Evolutionary conservation across 108 stramenopile genomes (phyloP).

Genomic region (Nitzschia inconspicua): DNA sequence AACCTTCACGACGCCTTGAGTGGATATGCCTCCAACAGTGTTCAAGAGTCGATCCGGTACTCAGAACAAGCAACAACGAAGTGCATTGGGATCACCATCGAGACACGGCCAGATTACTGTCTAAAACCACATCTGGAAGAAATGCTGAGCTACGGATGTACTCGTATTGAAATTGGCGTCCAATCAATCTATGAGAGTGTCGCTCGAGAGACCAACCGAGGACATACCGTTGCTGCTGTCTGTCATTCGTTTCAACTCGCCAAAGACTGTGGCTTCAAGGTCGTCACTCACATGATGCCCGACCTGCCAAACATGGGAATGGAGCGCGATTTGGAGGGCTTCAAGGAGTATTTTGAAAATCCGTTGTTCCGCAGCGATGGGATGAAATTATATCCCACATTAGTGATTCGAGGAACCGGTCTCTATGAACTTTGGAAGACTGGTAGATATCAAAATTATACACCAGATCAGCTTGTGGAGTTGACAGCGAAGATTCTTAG

Average conservation of each 20-base stretch:
- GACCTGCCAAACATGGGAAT: slow-evolving; percentile 93
- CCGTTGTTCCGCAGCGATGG: slow-evolving; percentile 91
- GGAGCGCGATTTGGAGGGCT: slow-evolving; percentile 89
- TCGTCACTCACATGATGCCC: slow-evolving; percentile 98
- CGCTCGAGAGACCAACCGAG: slow-evolving; percentile 93
- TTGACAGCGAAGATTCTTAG: slow-evolving; percentile 85
- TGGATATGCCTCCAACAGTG: slow-evolving; percentile 77
- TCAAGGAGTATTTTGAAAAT: slow-evolving; percentile 92
- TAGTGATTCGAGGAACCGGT: slow-evolving; percentile 96
- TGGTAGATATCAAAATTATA: slow-evolving; percentile 91
- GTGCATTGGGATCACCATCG: slow-evolving; percentile 96
- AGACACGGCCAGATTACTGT: slow-evolving; percentile 97
- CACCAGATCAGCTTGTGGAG: slow-evolving; percentile 93
- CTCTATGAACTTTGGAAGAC: slow-evolving; percentile 96
- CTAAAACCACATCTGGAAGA: slow-evolving; percentile 90
- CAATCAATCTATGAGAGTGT: slow-evolving; percentile 93
- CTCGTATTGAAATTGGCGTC: slow-evolving; percentile 97
- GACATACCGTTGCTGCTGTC: slow-evolving; percentile 91
- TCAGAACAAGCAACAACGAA: slow-evolving; percentile 86
- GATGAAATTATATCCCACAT: slow-evolving; percentile 93
- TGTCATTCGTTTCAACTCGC: slow-evolving; percentile 91
- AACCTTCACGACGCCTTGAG: slow-evolving; percentile 93
- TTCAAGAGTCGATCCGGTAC: slow-evolving; percentile 86
- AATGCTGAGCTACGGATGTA: slow-evolving; percentile 97
- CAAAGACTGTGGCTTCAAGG: slow-evolving; percentile 97